phyloP scores from a whole-genome alignment of 331 rosid species.

The Telfairia occidentalis region DNA sequence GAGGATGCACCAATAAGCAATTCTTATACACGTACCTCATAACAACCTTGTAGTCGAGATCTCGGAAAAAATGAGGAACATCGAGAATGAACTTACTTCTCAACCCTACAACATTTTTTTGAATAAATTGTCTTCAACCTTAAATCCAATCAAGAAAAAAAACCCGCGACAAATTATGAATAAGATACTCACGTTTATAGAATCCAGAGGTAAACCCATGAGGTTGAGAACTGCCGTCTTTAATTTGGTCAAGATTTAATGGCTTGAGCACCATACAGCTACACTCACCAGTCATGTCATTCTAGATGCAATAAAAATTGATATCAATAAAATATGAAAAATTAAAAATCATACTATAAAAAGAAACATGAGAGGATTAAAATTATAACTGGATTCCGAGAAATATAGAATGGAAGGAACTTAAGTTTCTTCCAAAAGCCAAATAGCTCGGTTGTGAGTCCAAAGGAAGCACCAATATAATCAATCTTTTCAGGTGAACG shows the following conservation, averaged over 20 bases:
- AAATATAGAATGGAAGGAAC: not conserved
- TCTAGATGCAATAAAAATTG: not conserved
- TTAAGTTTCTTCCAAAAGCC: not conserved
- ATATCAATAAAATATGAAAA: not conserved
- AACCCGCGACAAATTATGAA: not conserved
- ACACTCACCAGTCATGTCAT: constrained; percentile 9
- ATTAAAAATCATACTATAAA: not conserved
- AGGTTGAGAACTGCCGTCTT: not conserved
- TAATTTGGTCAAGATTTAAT: not conserved
- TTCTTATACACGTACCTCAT: not conserved
- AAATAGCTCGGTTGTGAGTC: not conserved
- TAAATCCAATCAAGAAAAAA: not conserved
- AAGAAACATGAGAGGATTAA: not conserved
- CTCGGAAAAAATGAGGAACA: constrained; percentile 1
- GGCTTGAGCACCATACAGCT: not conserved
- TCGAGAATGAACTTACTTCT: not conserved
- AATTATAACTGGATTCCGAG: not conserved
- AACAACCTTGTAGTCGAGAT: not conserved
- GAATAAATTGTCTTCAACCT: not conserved
- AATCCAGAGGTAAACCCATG: not conserved
- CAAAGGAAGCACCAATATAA: not conserved
- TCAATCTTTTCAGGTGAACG: not conserved
- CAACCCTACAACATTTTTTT: not conserved
- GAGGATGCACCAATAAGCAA: not conserved
- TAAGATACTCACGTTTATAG: not conserved